Conservation (phyloP, 306 rosid species). For the Quercus rubra region DNA sequence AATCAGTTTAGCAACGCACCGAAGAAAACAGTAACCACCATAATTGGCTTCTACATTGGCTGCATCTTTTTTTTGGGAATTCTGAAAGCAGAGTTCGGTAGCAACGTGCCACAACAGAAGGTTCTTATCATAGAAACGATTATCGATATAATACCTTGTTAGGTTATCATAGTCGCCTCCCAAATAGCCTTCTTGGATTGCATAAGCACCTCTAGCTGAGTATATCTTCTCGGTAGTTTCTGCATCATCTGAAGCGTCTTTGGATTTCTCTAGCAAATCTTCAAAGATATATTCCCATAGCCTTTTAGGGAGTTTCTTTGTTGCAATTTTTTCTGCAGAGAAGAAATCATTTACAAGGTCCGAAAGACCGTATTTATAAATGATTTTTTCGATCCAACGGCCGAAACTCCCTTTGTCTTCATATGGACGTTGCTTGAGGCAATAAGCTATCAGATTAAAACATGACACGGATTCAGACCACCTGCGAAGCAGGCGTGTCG, state of each 20-base stretch:
- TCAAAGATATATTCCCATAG: background rate
- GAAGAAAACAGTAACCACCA: no score
- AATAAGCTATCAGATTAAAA: constrained; percentile 30
- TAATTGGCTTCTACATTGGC: no score
- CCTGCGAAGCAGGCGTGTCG: background rate
- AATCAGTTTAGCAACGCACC: no score
- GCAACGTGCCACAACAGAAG: constrained; percentile 18
- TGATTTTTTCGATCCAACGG: no score
- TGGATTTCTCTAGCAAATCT: background rate
- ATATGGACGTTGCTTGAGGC: constrained; percentile 4
- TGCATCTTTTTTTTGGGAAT: no score
- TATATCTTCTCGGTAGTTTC: background rate
- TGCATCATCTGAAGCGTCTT: background rate
- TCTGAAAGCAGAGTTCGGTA: constrained; percentile 8
- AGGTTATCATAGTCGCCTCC: fast-evolving
- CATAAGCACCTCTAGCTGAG: background rate
- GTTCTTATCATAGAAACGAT: background rate
- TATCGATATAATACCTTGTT: background rate
- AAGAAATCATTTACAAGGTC: background rate
- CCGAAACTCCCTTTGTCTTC: fast-evolving
- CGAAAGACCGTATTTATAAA: background rate
- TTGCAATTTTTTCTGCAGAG: background rate
- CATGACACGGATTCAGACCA: constrained; percentile 28
- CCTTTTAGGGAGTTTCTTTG: no score
- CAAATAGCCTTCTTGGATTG: background rate